Evolutionary conservation across 2,329 filamentous ascomycete species (phyloP).

Genomic region (Chaetomium sp.): DNA sequence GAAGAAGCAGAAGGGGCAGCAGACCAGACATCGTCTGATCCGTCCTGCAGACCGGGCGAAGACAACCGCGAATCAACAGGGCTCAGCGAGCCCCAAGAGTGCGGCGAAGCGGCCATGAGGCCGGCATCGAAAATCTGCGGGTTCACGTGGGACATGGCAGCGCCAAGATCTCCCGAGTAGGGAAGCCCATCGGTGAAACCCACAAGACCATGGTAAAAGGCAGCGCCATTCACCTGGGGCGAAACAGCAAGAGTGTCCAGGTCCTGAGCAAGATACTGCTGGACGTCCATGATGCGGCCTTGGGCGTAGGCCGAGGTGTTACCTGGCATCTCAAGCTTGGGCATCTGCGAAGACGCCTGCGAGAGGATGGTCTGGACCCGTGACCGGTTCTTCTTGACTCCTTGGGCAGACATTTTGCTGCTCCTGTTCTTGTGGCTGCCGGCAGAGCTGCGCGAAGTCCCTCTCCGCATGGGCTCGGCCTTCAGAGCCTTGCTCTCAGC

Average conservation of each 20-base stretch:
- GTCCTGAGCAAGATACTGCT: constrained; percentile 47
- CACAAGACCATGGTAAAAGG: constrained; percentile 44
- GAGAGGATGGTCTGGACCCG: constrained; percentile 43
- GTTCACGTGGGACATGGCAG: constrained; percentile 43
- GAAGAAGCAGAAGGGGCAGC: constrained; percentile 34
- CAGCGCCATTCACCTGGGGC: constrained; percentile 35
- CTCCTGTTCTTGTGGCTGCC: constrained; percentile 41
- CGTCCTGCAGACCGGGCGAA: constrained; percentile 43
- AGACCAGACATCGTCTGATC: constrained; percentile 45
- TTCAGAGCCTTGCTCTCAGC: constrained; percentile 32
- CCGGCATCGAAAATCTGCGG: constrained; percentile 50
- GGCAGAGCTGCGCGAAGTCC: constrained; percentile 38
- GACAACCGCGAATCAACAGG: constrained; percentile 47
- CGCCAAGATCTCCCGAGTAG: constrained; percentile 37
- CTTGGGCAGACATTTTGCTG: constrained; percentile 33
- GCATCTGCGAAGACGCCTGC: constrained; percentile 43
- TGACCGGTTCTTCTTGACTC: constrained; percentile 36
- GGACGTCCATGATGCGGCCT: constrained; percentile 40
- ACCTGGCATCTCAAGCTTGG: constrained; percentile 47
- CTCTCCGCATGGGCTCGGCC: constrained; percentile 40
- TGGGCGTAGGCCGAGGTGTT: constrained; percentile 39
- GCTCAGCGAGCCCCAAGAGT: constrained; percentile 48
- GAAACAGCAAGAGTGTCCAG: constrained; percentile 41
- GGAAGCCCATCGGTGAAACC: constrained; percentile 38
- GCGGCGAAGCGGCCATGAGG: constrained; percentile 44